Evolutionary conservation across 345 rosid genomes (phyloP), one percentile per base, ranked within the genome.

Genomic region (Aurinia saxatilis): DNA sequence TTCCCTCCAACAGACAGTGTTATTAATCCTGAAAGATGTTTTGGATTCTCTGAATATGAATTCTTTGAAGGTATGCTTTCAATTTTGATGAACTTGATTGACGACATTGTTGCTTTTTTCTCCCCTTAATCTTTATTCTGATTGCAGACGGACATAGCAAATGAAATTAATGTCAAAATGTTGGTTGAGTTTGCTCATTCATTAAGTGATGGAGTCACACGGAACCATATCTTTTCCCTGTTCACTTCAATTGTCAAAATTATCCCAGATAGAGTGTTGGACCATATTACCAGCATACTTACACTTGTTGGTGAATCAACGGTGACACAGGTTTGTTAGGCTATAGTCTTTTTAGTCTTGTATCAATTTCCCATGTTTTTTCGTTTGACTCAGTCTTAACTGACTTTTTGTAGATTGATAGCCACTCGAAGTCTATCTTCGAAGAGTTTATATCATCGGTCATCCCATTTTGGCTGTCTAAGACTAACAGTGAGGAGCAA

Each of bases 391-490:
- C 47, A 39, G 50, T 51, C 25, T 23, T 41, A 38, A 50, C 31
- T 50, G 5, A 49, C 27, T 8, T 31, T 75, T 17, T 50, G 50
- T 71, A 93, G 99, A 78, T 76, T 72, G 96, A 90, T 73, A 80
- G 82, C 67, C 78, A 83, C 73, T 90, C 97, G 5, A 82, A 80
- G 53, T 74, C 47, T 53, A 86, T 84, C 46, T 84, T 83, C 57
- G 99, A 93, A 77, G 84, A 73, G 55, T 82, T 93, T 74, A 69
- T 90, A 70, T 82, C 99, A 49, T 77, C 89, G 5, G 73, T 86
- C 61, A 76, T 93, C 50, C 99, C 97, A 9, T 80, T 76, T 63
- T 93, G 97, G 99, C 79, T 87, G 51, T 81, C 82, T 18, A 79
- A 86, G 79, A 73, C 78, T 12, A 70, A 74, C 18, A 59, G 82